Conservation (phyloP, 2,329 filamentous ascomycete genomes). For the Phaeosphaeriaceae sp. region DNA sequence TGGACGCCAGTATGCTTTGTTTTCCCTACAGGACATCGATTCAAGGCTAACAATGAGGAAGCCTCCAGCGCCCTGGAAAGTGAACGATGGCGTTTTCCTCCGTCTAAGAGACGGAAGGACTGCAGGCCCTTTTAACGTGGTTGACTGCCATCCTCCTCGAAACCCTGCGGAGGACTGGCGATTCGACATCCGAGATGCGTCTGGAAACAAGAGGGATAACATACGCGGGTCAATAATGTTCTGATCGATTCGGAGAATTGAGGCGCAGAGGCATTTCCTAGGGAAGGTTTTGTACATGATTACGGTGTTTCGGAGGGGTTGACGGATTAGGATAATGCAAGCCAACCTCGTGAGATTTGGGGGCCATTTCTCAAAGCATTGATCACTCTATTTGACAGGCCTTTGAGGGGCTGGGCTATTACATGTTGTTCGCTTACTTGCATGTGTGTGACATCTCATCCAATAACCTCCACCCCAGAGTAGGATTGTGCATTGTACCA, state of each 20-base stretch:
- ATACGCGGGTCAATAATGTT: conserved; percentile 3
- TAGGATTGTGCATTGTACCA: too few species aligned
- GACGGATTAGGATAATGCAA: too few species aligned
- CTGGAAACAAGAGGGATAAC: conserved; percentile 3
- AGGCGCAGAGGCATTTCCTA: not conserved
- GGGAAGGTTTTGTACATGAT: not conserved
- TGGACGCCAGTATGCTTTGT: conserved; percentile 4
- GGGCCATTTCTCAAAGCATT: too few species aligned
- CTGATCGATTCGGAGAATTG: not conserved
- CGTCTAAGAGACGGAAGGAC: conserved; percentile 4
- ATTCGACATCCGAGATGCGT: conserved; percentile 7
- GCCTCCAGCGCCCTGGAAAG: conserved; percentile 7
- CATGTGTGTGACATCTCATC: not conserved
- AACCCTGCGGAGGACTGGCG: conserved; percentile 3
- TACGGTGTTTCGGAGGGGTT: not conserved
- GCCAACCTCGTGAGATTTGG: too few species aligned
- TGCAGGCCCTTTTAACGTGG: conserved; percentile 8
- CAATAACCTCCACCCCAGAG: not conserved
- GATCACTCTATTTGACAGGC: too few species aligned
- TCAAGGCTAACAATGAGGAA: not conserved
- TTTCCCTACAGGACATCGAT: not conserved
- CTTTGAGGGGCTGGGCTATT: not conserved
- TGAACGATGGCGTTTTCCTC: conserved; percentile 4
- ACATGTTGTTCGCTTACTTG: not conserved
- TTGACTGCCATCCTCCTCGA: not conserved